These are phyloP conservation scores for Porosira glacialis DNA, from an alignment of 352 stramenopile species.

Conservation along the genomic window DNA sequence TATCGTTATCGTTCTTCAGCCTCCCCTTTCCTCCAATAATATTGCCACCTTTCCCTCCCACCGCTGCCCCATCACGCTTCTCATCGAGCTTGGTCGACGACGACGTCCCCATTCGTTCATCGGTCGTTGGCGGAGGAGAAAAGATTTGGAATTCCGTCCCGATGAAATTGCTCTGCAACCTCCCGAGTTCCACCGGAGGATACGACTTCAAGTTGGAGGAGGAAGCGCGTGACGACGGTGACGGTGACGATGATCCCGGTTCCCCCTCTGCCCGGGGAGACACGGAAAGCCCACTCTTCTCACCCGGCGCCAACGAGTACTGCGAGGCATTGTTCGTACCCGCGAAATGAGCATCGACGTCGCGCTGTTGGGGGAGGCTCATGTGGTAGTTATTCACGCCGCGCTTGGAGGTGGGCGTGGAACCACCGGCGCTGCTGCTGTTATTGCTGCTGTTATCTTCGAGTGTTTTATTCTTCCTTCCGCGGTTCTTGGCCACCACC, in stretches of 20 bases:
- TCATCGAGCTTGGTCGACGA: too few species aligned
- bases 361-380: constrained; percentile 60
- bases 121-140: constrained; percentile 10
- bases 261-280: constrained; percentile 18
- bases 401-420: constrained; percentile 50
- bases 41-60: too few species aligned
- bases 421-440: not conserved
- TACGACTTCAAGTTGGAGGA: too few species aligned
- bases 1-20: too few species aligned
- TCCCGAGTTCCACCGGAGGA: constrained; percentile 54
- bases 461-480: constrained; percentile 2
- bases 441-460: constrained; percentile 7
- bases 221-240: too few species aligned
- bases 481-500: constrained; percentile 69
- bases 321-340: constrained; percentile 40
- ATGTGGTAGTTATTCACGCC: constrained; percentile 76
- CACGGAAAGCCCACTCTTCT: constrained; percentile 10
- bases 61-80: too few species aligned
- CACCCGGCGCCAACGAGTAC: not conserved
- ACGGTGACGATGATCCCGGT: constrained; percentile 3
- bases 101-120: too few species aligned
- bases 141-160: constrained; percentile 80
- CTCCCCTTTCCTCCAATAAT: too few species aligned
- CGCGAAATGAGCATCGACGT: constrained; percentile 63
- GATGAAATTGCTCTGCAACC: constrained; percentile 77